These are phyloP conservation scores for Stachybotrys elegans DNA, from an alignment of 2,329 filamentous ascomycete species.

Conservation along the genomic window DNA sequence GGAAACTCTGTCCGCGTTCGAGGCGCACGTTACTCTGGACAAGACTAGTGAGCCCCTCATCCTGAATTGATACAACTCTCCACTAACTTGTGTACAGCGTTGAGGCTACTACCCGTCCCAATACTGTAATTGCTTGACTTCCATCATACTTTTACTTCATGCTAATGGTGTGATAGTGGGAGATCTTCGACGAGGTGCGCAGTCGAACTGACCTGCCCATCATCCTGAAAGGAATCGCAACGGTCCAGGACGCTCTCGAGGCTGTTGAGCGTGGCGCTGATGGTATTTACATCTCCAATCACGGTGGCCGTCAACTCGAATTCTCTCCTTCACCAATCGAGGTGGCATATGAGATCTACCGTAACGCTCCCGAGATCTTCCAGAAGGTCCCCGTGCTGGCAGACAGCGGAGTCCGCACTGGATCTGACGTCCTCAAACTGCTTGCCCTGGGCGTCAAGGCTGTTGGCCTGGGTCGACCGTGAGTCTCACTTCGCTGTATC, in stretches of 20 bases:
- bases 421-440: slow-evolving; percentile 27
- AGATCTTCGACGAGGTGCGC: slow-evolving; percentile 13
- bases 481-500: background rate
- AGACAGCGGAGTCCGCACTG: slow-evolving; percentile 27
- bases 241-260: slow-evolving; percentile 23
- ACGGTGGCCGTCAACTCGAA: slow-evolving; percentile 30
- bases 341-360: slow-evolving; percentile 16
- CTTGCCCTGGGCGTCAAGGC: slow-evolving; percentile 27
- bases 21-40: slow-evolving; percentile 1
- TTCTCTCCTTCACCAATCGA: background rate
- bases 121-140: background rate
- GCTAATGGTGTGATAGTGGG: background rate
- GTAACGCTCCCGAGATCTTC: slow-evolving; percentile 24
- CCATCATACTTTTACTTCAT: background rate
- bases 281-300: slow-evolving; percentile 29
- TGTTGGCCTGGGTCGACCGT: slow-evolving; percentile 31
- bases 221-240: slow-evolving; percentile 26
- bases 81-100: background rate
- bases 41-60: background rate
- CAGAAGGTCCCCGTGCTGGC: slow-evolving; percentile 22
- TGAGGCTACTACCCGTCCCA: background rate
- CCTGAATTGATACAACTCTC: background rate
- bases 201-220: slow-evolving; percentile 21
- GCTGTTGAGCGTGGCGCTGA: slow-evolving; percentile 20
- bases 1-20: slow-evolving; percentile 1